phyloP scores from a whole-genome alignment of 441 rosid genomes.

The Erodium chrysanthum region DNA sequence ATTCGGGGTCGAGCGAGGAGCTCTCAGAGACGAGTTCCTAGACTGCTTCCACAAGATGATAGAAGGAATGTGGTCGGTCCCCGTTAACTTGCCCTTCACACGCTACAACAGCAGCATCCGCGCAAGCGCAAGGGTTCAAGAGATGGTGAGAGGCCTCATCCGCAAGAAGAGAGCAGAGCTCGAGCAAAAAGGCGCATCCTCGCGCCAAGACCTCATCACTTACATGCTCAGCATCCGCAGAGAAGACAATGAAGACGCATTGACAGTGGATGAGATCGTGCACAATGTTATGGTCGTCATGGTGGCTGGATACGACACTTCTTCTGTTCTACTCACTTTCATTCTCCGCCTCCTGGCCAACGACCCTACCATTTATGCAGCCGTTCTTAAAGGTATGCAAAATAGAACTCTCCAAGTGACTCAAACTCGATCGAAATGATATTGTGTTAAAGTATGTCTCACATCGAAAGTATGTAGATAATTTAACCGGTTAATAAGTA shows the following conservation, averaged over 20 bases:
- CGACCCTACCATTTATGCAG: constrained; percentile 14
- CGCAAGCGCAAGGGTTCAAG: no score
- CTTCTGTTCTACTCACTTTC: constrained; percentile 20
- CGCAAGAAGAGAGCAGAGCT: constrained; percentile 13
- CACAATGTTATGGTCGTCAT: constrained; percentile 11
- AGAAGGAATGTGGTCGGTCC: constrained; percentile 19
- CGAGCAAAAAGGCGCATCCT: background rate
- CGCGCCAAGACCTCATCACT: constrained; percentile 25
- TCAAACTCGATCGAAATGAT: no score
- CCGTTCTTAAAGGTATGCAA: constrained; percentile 19
- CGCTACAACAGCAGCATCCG: constrained; percentile 11
- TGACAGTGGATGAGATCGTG: constrained; percentile 24
- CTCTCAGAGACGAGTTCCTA: constrained; percentile 14
- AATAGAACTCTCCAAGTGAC: no score
- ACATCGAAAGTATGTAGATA: no score
- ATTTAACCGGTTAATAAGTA: no score
- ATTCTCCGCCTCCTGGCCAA: constrained; percentile 18
- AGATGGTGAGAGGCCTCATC: constrained; percentile 5
- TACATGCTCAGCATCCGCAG: constrained; percentile 14
- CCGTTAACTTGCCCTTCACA: constrained; percentile 16
- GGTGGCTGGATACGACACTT: constrained; percentile 27
- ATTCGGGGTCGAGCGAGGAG: constrained; percentile 21
- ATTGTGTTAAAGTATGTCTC: no score
- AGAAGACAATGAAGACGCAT: background rate
- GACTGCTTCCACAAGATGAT: constrained; percentile 15